Evolutionary conservation across 805 yeast species (phyloP).

Genomic region (Schwanniomyces vanrijiae): DNA sequence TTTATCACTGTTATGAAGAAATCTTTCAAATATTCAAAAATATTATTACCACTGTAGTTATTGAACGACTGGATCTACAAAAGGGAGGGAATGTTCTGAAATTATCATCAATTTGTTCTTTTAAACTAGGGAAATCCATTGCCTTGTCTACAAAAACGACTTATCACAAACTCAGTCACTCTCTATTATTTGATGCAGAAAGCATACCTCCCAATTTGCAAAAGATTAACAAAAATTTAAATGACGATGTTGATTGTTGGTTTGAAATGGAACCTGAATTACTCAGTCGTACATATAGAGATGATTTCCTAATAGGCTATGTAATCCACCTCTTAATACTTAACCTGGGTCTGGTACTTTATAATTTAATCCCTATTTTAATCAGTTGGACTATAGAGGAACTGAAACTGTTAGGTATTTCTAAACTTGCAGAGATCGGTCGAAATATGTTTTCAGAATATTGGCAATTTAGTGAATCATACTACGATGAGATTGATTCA

Average conservation of each 20-base stretch:
- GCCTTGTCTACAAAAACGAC: slow-evolving; percentile 35
- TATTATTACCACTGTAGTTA: slow-evolving; percentile 17
- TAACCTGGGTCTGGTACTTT: slow-evolving; percentile 32
- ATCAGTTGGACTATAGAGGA: slow-evolving; percentile 39
- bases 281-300: slow-evolving; percentile 18
- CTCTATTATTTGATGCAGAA: slow-evolving; percentile 24
- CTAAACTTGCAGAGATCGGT: slow-evolving; percentile 8
- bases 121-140: slow-evolving; percentile 32
- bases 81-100: slow-evolving; percentile 3
- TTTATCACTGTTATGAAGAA: slow-evolving; percentile 28
- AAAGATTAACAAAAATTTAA: slow-evolving; percentile 19
- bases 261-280: slow-evolving; percentile 30
- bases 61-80: neutral
- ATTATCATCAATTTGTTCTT: slow-evolving; percentile 22
- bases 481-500: slow-evolving; percentile 12
- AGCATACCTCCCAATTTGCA: slow-evolving; percentile 24
- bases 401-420: slow-evolving; percentile 4
- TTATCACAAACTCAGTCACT: slow-evolving; percentile 29
- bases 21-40: slow-evolving; percentile 29
- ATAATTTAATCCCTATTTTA: slow-evolving; percentile 31
- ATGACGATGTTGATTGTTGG: slow-evolving; percentile 39
- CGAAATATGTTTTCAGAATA: slow-evolving; percentile 20
- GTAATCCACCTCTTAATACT: slow-evolving; percentile 32
- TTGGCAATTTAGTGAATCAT: slow-evolving; percentile 18
- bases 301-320: slow-evolving; percentile 32